A percentile compares a stretch with the other conserved stretches of the same genome.
Conservation (phyloP, 2,329 filamentous ascomycete genomes). For the Diplodia sapinea region DNA sequence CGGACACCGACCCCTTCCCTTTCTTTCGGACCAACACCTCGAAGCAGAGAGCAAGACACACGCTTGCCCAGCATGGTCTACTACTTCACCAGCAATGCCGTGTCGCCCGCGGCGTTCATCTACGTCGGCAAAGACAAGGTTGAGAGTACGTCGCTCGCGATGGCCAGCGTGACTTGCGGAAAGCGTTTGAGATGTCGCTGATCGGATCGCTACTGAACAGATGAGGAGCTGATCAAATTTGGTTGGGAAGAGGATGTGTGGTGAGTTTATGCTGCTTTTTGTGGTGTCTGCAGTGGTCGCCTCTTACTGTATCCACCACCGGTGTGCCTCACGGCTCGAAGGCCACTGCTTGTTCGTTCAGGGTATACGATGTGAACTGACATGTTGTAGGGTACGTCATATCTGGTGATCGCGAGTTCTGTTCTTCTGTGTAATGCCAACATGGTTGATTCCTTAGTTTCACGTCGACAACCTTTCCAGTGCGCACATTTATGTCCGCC, state of each 20-base stretch:
- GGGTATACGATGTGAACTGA: background rate
- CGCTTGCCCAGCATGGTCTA: slow-evolving; percentile 72
- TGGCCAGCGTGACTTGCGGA: background rate
- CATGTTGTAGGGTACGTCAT: background rate
- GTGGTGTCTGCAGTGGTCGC: background rate
- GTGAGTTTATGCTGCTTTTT: slow-evolving; percentile 55
- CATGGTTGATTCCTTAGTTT: slow-evolving; percentile 63
- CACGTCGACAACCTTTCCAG: slow-evolving; percentile 97
- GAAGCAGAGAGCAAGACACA: background rate
- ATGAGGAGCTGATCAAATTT: slow-evolving; percentile 94
- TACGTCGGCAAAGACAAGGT: slow-evolving; percentile 99
- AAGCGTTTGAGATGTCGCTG: background rate
- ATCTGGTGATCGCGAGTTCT: background rate
- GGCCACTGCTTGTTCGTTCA: background rate
- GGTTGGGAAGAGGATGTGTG: slow-evolving; percentile 96
- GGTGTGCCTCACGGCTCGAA: background rate
- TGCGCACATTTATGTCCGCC: slow-evolving; percentile 92
- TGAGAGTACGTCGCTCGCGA: slow-evolving; percentile 71
- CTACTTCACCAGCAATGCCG: slow-evolving; percentile 88
- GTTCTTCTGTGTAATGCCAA: background rate
- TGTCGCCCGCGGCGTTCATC: slow-evolving; percentile 81
- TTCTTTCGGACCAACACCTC: background rate
- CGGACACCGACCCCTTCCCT: slow-evolving; percentile 3
- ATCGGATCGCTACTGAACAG: slow-evolving; percentile 54
- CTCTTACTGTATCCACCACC: background rate